phyloP scores from a whole-genome alignment of 1,284 basidiomycete species.

The Ustilago tritici region DNA sequence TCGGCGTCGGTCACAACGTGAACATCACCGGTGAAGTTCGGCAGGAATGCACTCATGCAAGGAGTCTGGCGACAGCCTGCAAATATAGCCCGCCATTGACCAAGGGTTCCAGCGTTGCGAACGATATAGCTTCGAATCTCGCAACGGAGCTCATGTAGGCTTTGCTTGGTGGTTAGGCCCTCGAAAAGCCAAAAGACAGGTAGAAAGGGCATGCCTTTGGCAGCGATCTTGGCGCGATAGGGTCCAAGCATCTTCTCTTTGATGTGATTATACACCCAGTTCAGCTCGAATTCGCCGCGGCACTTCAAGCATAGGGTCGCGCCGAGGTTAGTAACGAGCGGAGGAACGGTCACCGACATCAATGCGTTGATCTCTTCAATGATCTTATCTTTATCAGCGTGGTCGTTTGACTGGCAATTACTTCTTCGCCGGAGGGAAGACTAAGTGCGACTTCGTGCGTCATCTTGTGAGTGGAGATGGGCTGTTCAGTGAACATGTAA shows the following conservation, averaged over 20 bases:
- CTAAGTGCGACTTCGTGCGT: slow-evolving; percentile 5
- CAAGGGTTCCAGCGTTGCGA: neutral
- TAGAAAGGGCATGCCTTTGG: slow-evolving; percentile 9
- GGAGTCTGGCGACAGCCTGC: neutral
- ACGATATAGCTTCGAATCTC: slow-evolving; percentile 11
- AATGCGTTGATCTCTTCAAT: neutral
- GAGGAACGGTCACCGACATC: neutral
- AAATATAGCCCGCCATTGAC: slow-evolving; percentile 8
- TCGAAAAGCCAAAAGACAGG: slow-evolving; percentile 13
- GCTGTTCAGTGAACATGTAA: slow-evolving; percentile 8
- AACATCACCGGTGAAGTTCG: slow-evolving; percentile 1
- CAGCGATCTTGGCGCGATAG: neutral
- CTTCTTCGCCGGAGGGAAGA: neutral
- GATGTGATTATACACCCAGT: neutral
- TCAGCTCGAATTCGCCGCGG: neutral
- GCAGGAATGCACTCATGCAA: neutral
- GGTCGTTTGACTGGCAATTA: neutral
- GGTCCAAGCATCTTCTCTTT: neutral
- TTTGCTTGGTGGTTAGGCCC: neutral
- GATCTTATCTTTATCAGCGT: neutral
- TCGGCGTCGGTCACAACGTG: slow-evolving; percentile 12
- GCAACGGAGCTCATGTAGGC: neutral
- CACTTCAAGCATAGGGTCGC: neutral
- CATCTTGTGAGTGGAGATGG: slow-evolving; percentile 2
- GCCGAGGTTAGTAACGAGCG: neutral